Conservation (phyloP, 495 filamentous ascomycete genomes). For the Penicillium roqueforti region DNA sequence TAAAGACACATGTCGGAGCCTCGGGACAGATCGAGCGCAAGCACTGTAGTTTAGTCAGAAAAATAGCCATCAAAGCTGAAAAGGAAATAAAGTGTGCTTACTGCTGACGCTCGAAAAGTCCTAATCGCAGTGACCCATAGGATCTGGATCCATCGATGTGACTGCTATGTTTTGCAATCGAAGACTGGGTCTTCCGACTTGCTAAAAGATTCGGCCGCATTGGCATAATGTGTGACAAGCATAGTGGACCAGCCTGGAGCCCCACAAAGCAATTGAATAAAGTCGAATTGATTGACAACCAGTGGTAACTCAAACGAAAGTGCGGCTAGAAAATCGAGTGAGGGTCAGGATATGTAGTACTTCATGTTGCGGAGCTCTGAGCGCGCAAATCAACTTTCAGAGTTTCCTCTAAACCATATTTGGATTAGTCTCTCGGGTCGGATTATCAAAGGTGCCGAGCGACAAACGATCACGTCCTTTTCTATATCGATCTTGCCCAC, state of each 20-base stretch:
- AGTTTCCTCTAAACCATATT: constrained; percentile 7
- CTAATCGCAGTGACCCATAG: not conserved
- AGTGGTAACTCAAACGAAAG: not conserved
- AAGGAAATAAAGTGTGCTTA: not conserved
- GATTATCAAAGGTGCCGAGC: constrained; percentile 10
- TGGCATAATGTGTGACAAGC: constrained; percentile 23
- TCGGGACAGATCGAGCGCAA: not conserved
- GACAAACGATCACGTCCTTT: constrained; percentile 23
- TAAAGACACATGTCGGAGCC: not conserved
- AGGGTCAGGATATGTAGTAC: not conserved
- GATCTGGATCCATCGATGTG: not conserved
- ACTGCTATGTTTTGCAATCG: constrained; percentile 1
- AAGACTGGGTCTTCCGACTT: constrained; percentile 20
- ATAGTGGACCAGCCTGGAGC: constrained; percentile 16
- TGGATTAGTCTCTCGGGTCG: constrained; percentile 12
- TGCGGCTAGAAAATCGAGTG: not conserved
- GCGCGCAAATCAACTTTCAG: not conserved
- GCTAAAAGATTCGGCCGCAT: constrained; percentile 17
- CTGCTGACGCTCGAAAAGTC: not conserved
- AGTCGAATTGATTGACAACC: not conserved
- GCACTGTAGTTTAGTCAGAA: constrained; percentile 1
- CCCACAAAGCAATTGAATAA: not conserved
- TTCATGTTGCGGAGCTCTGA: constrained; percentile 1
- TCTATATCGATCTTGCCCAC: constrained; percentile 20
- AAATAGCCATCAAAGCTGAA: not conserved